Evolutionary conservation across 208 protist species (phyloP).

Genomic region (Acanthamoeba castellanii): DNA sequence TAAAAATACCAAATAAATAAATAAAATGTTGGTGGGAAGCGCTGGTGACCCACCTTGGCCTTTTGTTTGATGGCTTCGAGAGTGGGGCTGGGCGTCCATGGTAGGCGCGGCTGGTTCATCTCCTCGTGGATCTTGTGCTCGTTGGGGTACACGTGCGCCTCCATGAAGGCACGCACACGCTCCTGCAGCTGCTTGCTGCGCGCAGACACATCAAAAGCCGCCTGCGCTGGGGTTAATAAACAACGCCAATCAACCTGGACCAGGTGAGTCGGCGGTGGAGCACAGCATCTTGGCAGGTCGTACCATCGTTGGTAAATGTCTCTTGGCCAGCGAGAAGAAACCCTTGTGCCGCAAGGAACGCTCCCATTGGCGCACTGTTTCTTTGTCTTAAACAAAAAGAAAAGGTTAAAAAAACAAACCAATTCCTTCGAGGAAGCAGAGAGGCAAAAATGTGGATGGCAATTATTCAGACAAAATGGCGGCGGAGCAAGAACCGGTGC

Average conservation of each 20-base stretch:
- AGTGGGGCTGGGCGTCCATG: slow-evolving; percentile 78
- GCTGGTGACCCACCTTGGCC: slow-evolving; percentile 68
- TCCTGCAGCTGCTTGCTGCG: slow-evolving; percentile 66
- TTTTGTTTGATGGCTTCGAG: slow-evolving; percentile 89
- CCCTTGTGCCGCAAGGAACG: too few relatives aligned
- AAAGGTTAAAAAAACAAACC: too few relatives aligned
- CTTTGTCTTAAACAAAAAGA: too few relatives aligned
- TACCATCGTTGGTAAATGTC: not conserved
- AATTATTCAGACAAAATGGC: too few relatives aligned
- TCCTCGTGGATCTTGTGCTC: slow-evolving; percentile 82
- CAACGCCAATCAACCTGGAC: not conserved
- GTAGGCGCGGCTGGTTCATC: slow-evolving; percentile 34
- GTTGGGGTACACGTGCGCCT: slow-evolving; percentile 86
- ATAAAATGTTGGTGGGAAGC: not conserved
- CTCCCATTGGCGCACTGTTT: not conserved
- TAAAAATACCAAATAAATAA: not conserved
- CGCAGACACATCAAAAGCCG: not conserved
- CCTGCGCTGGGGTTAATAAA: not conserved
- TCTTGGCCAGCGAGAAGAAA: too few relatives aligned
- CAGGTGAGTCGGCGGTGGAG: not conserved
- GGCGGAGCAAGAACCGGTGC: too few relatives aligned
- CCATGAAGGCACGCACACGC: slow-evolving; percentile 86
- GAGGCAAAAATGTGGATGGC: too few relatives aligned
- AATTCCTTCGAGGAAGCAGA: too few relatives aligned
- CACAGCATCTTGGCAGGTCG: not conserved